Evolutionary conservation across 371 early-diverging fungal genomes (phyloP).

Genomic region (Mortierella sp.): DNA sequence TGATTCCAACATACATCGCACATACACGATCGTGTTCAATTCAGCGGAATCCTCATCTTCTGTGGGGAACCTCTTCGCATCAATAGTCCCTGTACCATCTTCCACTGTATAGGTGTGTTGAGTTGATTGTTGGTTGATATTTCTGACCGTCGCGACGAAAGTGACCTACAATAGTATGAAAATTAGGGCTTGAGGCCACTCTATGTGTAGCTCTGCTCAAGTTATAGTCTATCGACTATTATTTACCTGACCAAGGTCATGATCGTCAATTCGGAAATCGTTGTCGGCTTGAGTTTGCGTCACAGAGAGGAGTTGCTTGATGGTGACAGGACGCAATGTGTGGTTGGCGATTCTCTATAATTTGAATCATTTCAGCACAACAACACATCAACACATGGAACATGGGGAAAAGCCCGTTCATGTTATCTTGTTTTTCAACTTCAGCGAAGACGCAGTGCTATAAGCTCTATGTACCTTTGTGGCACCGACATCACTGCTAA

Average conservation of each 20-base stretch:
- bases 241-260: constrained; percentile 35
- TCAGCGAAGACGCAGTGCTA: neutral
- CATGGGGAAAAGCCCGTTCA: neutral
- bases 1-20: neutral
- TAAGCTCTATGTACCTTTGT: constrained; percentile 16
- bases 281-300: constrained; percentile 41
- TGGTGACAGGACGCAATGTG: constrained; percentile 49
- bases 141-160: constrained; percentile 29
- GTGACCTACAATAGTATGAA: constrained; percentile 21
- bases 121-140: constrained; percentile 27
- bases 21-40: constrained; percentile 19
- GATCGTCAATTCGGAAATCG: constrained; percentile 41
- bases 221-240: neutral
- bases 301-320: constrained; percentile 40
- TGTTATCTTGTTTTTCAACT: neutral
- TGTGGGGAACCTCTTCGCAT: constrained; percentile 25
- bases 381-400: neutral
- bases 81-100: constrained; percentile 50
- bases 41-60: constrained; percentile 34
- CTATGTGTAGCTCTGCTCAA: too few species aligned
- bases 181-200: neutral
- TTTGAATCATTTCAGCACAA: neutral
- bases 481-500: constrained; percentile 24
- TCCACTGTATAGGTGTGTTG: constrained; percentile 30
- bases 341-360: constrained; percentile 37